A percentile compares a stretch with the other conserved stretches of the same genome.
Evolutionary conservation across 192 early-diverging fungal genomes (phyloP).

Genomic region (Podila clonocystis): DNA sequence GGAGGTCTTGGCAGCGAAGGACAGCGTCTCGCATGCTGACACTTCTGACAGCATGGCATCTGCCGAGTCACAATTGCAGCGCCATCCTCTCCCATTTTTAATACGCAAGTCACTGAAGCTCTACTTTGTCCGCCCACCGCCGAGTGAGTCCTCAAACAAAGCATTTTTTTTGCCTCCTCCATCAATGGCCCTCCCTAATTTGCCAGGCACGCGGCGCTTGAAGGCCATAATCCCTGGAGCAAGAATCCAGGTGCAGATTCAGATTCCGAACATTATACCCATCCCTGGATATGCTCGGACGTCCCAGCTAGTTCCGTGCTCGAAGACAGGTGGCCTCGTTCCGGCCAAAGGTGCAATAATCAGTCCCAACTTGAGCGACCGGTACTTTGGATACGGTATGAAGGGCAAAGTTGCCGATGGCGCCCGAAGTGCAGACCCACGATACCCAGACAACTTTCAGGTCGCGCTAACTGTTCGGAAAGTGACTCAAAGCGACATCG

Average conservation of each 20-base stretch:
- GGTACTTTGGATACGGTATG: slow-evolving; percentile 2
- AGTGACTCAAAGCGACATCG: slow-evolving; percentile 28
- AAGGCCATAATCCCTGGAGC: slow-evolving; percentile 50
- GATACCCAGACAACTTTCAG: slow-evolving; percentile 40
- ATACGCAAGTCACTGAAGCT: slow-evolving; percentile 43
- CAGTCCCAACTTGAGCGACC: neutral
- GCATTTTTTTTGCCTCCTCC: slow-evolving; percentile 35
- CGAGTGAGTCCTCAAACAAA: slow-evolving; percentile 9
- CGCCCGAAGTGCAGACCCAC: neutral
- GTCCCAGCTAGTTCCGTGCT: slow-evolving; percentile 29
- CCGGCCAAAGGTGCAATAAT: slow-evolving; percentile 9
- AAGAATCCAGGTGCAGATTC: slow-evolving; percentile 45
- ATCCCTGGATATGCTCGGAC: slow-evolving; percentile 41
- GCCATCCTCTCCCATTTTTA: slow-evolving; percentile 21
- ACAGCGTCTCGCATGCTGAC: neutral
- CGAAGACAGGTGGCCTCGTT: slow-evolving; percentile 36
- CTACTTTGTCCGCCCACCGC: slow-evolving; percentile 42
- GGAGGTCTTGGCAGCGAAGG: neutral
- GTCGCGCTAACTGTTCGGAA: slow-evolving; percentile 41
- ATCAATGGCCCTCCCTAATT: slow-evolving; percentile 34
- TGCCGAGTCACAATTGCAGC: neutral
- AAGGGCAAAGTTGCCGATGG: neutral
- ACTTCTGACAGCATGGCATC: neutral
- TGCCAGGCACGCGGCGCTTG: slow-evolving; percentile 33
- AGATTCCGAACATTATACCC: slow-evolving; percentile 33